These are phyloP conservation scores for Phlebiopsis flavidoalba DNA, from an alignment of 768 basidiomycete genomes.

Conservation along the genomic window DNA sequence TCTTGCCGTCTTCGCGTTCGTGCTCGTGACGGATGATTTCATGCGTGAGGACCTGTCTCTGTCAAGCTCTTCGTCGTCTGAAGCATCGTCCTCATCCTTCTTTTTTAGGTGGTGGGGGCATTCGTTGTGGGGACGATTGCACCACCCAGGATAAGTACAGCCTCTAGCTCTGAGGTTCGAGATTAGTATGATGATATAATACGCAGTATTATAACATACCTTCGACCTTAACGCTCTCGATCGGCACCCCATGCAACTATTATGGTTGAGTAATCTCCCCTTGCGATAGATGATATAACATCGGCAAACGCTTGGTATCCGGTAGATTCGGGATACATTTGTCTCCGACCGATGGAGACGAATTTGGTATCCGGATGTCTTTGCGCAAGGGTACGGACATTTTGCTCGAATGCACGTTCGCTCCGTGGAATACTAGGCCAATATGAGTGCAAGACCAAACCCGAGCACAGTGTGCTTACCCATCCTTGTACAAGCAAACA, in stretches of 20 bases:
- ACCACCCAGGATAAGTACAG: slow-evolving; percentile 56
- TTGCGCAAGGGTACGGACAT: slow-evolving; percentile 69
- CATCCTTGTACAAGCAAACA: slow-evolving; percentile 95
- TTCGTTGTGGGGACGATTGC: slow-evolving; percentile 58
- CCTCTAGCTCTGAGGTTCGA: slow-evolving; percentile 56
- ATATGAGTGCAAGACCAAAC: neutral
- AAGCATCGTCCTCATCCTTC: slow-evolving; percentile 28
- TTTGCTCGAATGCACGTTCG: slow-evolving; percentile 65
- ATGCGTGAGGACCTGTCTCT: slow-evolving; percentile 47
- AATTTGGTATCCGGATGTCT: slow-evolving; percentile 92
- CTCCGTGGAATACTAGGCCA: slow-evolving; percentile 67
- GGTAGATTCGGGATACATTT: slow-evolving; percentile 97
- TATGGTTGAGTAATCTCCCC: slow-evolving; percentile 89
- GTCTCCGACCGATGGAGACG: slow-evolving; percentile 88
- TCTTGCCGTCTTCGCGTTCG: slow-evolving; percentile 45
- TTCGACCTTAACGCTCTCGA: slow-evolving; percentile 64
- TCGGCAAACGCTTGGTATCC: slow-evolving; percentile 84
- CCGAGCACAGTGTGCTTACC: slow-evolving; percentile 44
- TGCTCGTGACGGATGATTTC: slow-evolving; percentile 54
- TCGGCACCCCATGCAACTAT: slow-evolving; percentile 83
- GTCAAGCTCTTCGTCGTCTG: slow-evolving; percentile 44
- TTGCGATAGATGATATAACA: slow-evolving; percentile 86
- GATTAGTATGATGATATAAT: slow-evolving; percentile 7
- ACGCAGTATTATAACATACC: slow-evolving; percentile 42
- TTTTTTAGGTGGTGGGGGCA: slow-evolving; percentile 29